Evolutionary conservation across 192 early-diverging fungal genomes (phyloP).

Genomic region (Coemansia sp.): DNA sequence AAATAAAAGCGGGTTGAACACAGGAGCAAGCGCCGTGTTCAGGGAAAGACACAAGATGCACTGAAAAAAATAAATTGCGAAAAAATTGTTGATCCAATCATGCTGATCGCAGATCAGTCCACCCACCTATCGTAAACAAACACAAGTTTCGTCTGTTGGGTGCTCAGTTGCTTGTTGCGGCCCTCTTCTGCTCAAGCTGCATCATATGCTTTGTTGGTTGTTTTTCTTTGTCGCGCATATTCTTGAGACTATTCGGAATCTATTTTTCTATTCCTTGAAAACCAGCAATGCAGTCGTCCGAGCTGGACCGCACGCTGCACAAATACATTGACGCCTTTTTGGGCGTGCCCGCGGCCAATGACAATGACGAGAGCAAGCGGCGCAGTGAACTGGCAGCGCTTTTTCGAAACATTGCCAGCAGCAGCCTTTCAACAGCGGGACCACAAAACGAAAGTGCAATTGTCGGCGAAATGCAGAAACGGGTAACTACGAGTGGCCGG

Average conservation of each 20-base stretch:
- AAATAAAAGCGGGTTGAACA: neutral
- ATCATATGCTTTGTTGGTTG: neutral
- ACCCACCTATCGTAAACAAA: neutral
- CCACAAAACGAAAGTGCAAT: slow-evolving; percentile 19
- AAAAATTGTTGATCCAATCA: neutral
- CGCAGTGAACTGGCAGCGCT: slow-evolving; percentile 23
- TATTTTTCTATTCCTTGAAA: neutral
- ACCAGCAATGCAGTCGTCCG: slow-evolving; percentile 9
- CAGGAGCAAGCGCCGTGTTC: neutral
- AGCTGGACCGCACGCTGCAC: slow-evolving; percentile 35
- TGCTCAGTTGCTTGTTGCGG: no score
- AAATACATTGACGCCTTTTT: slow-evolving; percentile 47
- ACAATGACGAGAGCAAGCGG: slow-evolving; percentile 18
- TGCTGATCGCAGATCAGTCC: neutral
- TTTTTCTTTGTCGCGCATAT: slow-evolving; percentile 5
- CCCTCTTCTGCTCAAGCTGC: no score
- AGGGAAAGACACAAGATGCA: neutral
- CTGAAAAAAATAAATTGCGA: neutral
- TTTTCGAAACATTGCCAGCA: slow-evolving; percentile 38
- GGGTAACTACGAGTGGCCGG: slow-evolving; percentile 5
- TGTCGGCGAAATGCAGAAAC: slow-evolving; percentile 42
- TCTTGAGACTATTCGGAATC: neutral
- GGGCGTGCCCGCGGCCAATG: neutral
- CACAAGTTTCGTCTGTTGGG: neutral
- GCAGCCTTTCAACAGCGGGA: slow-evolving; percentile 27